Evolutionary conservation across 495 filamentous ascomycete species (phyloP).

Genomic region (Coniosporium apollinis): DNA sequence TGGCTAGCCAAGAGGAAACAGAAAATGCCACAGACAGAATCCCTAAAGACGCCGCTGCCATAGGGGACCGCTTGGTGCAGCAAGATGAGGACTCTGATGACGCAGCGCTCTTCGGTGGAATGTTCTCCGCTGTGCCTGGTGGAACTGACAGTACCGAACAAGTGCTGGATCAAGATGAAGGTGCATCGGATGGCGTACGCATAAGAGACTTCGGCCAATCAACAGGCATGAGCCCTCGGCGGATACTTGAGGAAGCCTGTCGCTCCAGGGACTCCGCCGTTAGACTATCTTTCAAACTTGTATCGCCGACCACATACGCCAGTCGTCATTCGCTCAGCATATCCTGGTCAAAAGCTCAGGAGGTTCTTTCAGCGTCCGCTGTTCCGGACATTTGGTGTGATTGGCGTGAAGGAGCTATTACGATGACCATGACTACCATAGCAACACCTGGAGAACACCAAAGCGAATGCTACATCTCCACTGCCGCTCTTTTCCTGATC

Average conservation of each 20-base stretch:
- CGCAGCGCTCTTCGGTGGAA: constrained; percentile 45
- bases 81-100: constrained; percentile 33
- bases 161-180: neutral
- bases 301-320: constrained; percentile 55
- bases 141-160: constrained; percentile 24
- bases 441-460: constrained; percentile 64
- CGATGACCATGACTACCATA: constrained; percentile 55
- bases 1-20: no score
- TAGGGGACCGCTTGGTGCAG: neutral
- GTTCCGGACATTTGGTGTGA: constrained; percentile 26
- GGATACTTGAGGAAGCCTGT: constrained; percentile 73
- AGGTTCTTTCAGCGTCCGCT: constrained; percentile 28
- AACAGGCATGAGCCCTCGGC: constrained; percentile 50
- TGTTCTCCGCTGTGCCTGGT: constrained; percentile 34
- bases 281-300: constrained; percentile 44
- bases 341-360: constrained; percentile 64
- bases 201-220: constrained; percentile 75
- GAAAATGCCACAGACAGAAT: no score
- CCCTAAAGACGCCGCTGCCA: no score
- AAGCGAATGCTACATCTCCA: constrained; percentile 74
- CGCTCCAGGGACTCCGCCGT: constrained; percentile 57
- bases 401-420: constrained; percentile 28
- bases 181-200: constrained; percentile 23
- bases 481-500: constrained; percentile 61
- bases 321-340: constrained; percentile 59